phyloP scores from a whole-genome alignment of 2,329 filamentous ascomycete genomes.

The Pseudocercospora vitis region DNA sequence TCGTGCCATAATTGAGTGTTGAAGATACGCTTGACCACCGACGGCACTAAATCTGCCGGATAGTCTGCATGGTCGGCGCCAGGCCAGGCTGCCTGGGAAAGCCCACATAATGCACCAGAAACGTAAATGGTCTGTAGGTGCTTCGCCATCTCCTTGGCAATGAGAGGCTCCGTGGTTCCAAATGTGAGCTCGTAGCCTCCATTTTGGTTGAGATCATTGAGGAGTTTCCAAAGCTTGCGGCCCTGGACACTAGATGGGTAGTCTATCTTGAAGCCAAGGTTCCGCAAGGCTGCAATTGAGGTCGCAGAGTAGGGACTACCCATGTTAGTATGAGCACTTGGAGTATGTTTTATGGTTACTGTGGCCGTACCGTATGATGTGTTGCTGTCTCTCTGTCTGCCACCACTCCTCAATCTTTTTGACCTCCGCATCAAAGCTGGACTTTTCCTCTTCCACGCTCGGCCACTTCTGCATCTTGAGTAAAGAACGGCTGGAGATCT shows the following conservation, averaged over 20 bases:
- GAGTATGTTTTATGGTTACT: background rate
- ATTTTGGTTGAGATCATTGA: slow-evolving; percentile 19
- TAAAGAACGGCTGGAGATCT: too few relatives aligned
- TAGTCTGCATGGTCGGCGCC: slow-evolving; percentile 17
- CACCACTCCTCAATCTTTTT: slow-evolving; percentile 14
- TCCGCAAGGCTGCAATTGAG: slow-evolving; percentile 14
- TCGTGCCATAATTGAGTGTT: slow-evolving; percentile 19
- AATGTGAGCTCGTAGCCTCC: slow-evolving; percentile 16
- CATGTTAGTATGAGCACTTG: too few relatives aligned
- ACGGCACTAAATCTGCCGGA: slow-evolving; percentile 11
- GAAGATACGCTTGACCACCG: slow-evolving; percentile 16
- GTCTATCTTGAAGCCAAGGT: slow-evolving; percentile 14
- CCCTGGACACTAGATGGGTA: slow-evolving; percentile 17
- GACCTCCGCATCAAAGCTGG: slow-evolving; percentile 13
- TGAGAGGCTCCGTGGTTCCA: slow-evolving; percentile 16
- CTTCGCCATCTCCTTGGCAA: slow-evolving; percentile 19
- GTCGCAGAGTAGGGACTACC: slow-evolving; percentile 13
- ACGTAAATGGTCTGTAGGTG: slow-evolving; percentile 16
- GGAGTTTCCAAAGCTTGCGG: slow-evolving; percentile 14
- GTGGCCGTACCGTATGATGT: slow-evolving; percentile 13
- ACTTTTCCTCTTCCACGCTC: slow-evolving; percentile 1
- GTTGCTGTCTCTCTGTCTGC: slow-evolving; percentile 14
- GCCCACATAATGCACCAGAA: slow-evolving; percentile 15
- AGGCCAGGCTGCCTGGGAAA: slow-evolving; percentile 17
- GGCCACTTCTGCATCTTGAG: slow-evolving; percentile 15